Evolutionary conservation across 495 filamentous ascomycete genomes (phyloP), one percentile per base, ranked within the genome.

Genomic region (Xylaria telfairii): DNA sequence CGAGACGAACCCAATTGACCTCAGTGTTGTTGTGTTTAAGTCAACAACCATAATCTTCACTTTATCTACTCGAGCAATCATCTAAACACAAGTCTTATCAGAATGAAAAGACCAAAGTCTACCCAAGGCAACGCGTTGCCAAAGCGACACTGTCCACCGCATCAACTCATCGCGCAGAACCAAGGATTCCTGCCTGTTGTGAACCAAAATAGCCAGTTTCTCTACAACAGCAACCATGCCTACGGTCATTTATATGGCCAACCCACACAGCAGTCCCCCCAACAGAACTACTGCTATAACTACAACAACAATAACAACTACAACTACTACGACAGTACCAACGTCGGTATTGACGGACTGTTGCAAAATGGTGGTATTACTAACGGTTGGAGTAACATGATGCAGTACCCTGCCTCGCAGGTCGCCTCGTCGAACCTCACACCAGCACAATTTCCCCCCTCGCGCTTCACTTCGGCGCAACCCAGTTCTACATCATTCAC

Each of bases 31-130:
- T 54, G n/a, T 28, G 17, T 37, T 59, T 6, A 59, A 21, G 9
- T 12, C 4, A 0, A 59, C 32, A 37, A 1, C 30, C 30, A 21
- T 59, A 4, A 21, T 4, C 37, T 37, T 21, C 30, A 6, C 4
- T 37, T 59, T 59, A 2, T 37, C 4, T 17, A 54, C 37, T 61
- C 17, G 59, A 63, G 4, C 15, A 41, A 44, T 46, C 15, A 15
- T 26, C 15, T 21, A 49, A 2, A 6, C 61, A 37, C 3, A 21
- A 34, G 10, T 24, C 42, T 65, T 44, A 24, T 37, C 28, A 21
- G 15, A 51, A 65, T 65, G 62, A 37, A 51, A 44, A 49, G 62
- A 21, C 62, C 49, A 30, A 21, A n/a, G 9, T 21, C 42, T n/a
- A n/a, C 6, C 15, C 42, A 51, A 19, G 44, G 28, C 62, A 26